A percentile compares a stretch with the other conserved stretches of the same genome.
Evolutionary conservation across 1,284 basidiomycete species (phyloP).

Genomic region (Cryptococcus hybrid): DNA sequence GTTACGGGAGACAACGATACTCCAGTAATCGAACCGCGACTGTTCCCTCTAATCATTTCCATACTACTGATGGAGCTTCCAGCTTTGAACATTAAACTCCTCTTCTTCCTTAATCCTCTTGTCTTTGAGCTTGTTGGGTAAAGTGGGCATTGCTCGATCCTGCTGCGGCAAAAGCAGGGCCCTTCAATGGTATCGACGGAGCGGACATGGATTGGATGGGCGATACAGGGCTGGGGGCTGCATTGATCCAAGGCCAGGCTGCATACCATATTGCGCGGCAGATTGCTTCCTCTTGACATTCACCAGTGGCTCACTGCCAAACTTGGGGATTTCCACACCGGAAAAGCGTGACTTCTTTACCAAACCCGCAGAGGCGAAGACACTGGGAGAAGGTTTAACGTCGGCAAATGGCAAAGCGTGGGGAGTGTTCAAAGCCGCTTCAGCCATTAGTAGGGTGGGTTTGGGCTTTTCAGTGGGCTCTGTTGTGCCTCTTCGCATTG

Average conservation of each 20-base stretch:
- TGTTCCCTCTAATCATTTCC: conserved; percentile 19
- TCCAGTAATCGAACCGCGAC: conserved; percentile 14
- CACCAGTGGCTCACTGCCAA: conserved; percentile 22
- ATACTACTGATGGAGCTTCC: conserved; percentile 38
- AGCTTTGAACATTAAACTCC: conserved; percentile 41
- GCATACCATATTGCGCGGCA: conserved; percentile 4
- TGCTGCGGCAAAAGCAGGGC: conserved; percentile 5
- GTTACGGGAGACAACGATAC: conserved; percentile 32
- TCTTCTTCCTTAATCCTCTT: conserved; percentile 46
- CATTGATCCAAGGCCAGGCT: neutral
- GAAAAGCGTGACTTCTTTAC: conserved; percentile 36
- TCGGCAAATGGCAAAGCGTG: conserved; percentile 37
- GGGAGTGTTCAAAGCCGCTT: conserved; percentile 24
- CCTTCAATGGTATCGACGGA: conserved; percentile 10
- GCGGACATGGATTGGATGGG: conserved; percentile 11
- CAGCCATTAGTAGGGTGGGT: conserved; percentile 13
- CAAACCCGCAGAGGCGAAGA: conserved; percentile 46
- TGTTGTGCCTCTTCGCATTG: conserved; percentile 34
- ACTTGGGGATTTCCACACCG: conserved; percentile 30
- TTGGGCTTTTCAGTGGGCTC: conserved; percentile 18
- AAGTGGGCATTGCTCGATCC: conserved; percentile 16
- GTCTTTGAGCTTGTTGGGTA: conserved; percentile 21
- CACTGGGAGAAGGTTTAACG: conserved; percentile 46
- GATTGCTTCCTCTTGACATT: conserved; percentile 12
- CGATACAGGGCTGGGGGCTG: conserved; percentile 19